A percentile compares a stretch with the other conserved stretches of the same genome.
These are phyloP conservation scores for Trametes meyenii DNA, from an alignment of 768 basidiomycete genomes.

Conservation along the genomic window DNA sequence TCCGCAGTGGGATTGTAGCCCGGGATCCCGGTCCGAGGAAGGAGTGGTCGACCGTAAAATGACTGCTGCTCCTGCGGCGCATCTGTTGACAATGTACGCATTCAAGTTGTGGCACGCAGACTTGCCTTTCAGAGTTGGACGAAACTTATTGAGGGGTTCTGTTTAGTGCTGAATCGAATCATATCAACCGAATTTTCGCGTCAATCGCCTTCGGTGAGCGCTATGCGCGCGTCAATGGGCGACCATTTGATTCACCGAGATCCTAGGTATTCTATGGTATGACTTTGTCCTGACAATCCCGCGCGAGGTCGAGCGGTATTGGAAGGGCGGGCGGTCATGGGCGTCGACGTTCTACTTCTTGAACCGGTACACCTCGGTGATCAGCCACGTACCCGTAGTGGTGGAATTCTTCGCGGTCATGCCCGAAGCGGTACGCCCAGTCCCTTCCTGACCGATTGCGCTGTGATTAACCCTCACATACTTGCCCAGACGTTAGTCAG, in stretches of 20 bases:
- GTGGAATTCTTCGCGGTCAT: constrained; percentile 8
- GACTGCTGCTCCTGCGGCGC: constrained; percentile 1
- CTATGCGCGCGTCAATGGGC: neutral
- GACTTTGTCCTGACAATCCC: constrained; percentile 12
- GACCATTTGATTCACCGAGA: no score
- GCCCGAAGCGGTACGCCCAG: constrained; percentile 1
- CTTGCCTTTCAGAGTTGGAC: neutral
- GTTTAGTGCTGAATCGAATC: constrained; percentile 10
- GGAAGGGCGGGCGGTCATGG: constrained; percentile 6
- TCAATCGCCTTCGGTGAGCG: constrained; percentile 7
- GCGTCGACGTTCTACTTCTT: constrained; percentile 12
- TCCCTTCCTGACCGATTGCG: no score
- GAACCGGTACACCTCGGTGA: constrained; percentile 12
- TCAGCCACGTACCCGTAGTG: constrained; percentile 11
- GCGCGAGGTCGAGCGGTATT: constrained; percentile 13
- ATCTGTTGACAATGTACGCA: neutral
- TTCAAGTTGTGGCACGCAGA: neutral
- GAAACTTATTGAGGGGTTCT: neutral
- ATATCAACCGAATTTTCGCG: constrained; percentile 5
- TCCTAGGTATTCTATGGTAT: constrained; percentile 2
- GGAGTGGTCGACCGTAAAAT: constrained; percentile 1
- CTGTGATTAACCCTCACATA: neutral
- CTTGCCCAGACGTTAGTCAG: neutral
- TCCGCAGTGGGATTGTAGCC: neutral
- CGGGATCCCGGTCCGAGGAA: constrained; percentile 6